Base-by-base conservation (phyloP, 306 rosid genomes). In the Clitoria ternatea region DNA sequence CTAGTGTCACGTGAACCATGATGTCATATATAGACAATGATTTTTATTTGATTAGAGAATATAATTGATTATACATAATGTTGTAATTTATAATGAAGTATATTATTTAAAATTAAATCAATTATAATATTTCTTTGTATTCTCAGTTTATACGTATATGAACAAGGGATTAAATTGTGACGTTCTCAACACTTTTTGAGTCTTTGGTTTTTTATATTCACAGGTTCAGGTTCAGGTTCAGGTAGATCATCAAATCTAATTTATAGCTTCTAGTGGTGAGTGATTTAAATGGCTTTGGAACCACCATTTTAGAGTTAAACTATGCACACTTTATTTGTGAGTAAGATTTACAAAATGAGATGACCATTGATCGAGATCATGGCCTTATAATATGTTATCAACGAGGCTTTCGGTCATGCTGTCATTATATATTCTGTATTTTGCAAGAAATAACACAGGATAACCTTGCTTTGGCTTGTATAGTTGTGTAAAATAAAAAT, bases 11-110 rank as follows among this genome's bases (percentile, higher is more conserved):
- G 7, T 33, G 49, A 13, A 39, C 37, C 53, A 62, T 81, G 68
- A 78, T 75, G 56, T 81, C 64, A 61, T 45, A 61, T 45, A 45
- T 75, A 53, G 27, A 74, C 54, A 74, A 13, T 24, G 47, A 65
- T 63, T 56, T 54, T 69, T 69, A 69, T 61, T 26, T 52, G 71
- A 61, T 80, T 29, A 52, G 14, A 65, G 44, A 40, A 68, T n/a
- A n/a, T n/a, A n/a, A n/a, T n/a, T n/a, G n/a, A n/a, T n/a, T n/a
- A n/a, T n/a, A n/a, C n/a, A n/a, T n/a, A n/a, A n/a, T n/a, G n/a
- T n/a, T n/a, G n/a, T n/a, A n/a, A n/a, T n/a, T n/a, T n/a, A n/a
- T n/a, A n/a, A n/a, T n/a, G n/a, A n/a, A n/a, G n/a, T n/a, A n/a
- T n/a, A n/a, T n/a, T n/a, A n/a, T n/a, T n/a, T n/a, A n/a, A n/a